phyloP scores from a whole-genome alignment of 2,329 filamentous ascomycete genomes.

The Paracamarosporium sp. region DNA sequence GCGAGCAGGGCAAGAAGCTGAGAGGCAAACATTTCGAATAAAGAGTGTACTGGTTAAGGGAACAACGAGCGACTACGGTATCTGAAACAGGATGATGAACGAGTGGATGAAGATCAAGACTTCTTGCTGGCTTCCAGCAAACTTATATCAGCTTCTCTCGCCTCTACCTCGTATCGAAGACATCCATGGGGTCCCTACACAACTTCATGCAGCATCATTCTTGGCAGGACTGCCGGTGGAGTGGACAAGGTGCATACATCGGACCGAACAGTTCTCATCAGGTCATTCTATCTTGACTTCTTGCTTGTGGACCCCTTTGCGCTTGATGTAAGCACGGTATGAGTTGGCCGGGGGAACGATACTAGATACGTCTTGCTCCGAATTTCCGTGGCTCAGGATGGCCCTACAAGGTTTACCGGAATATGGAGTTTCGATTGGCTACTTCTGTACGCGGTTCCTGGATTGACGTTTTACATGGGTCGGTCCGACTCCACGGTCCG shows the following conservation, averaged over 20 bases:
- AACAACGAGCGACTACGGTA: slow-evolving; percentile 1
- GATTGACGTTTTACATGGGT: neutral
- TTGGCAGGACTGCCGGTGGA: slow-evolving; percentile 3
- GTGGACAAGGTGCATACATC: neutral
- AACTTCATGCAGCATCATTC: neutral
- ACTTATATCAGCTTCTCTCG: neutral
- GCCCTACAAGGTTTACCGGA: neutral
- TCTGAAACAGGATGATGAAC: neutral
- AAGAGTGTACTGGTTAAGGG: neutral
- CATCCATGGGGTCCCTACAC: neutral
- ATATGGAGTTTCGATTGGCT: neutral
- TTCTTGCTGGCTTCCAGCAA: neutral
- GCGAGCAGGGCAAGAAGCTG: slow-evolving; percentile 21
- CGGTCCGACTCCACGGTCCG: slow-evolving; percentile 6
- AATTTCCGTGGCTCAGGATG: neutral
- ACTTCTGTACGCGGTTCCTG: neutral
- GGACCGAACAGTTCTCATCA: neutral
- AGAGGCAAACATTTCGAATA: slow-evolving; percentile 28
- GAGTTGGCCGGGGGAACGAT: neutral
- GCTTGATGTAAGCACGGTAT: neutral
- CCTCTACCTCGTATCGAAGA: neutral
- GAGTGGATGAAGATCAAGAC: neutral
- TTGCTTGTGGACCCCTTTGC: neutral
- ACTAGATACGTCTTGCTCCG: neutral
- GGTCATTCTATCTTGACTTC: neutral